Percentiles rank a stretch among this genome's conserved stretches.
phyloP scores from a whole-genome alignment of 2,329 filamentous ascomycete genomes.

The Septoria linicola region DNA sequence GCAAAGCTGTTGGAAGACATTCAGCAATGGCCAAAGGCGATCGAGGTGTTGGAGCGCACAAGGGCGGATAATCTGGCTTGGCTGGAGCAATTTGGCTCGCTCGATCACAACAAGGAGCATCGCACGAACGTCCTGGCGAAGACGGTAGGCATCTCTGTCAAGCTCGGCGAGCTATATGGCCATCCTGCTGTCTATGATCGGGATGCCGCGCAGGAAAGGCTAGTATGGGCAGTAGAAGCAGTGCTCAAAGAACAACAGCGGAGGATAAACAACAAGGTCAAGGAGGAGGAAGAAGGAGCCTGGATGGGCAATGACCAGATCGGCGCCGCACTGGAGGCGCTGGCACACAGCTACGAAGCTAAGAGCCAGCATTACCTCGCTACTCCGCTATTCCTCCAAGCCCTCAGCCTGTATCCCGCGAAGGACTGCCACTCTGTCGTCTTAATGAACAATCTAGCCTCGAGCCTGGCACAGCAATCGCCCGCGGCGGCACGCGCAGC shows the following conservation, averaged over 20 bases:
- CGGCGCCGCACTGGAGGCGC: conserved; percentile 73
- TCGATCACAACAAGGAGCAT: conserved; percentile 51
- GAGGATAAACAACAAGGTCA: conserved; percentile 54
- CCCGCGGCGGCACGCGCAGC: conserved; percentile 38
- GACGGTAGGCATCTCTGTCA: conserved; percentile 72
- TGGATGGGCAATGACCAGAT: conserved; percentile 72
- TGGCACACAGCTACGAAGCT: conserved; percentile 74
- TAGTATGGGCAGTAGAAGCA: conserved; percentile 80
- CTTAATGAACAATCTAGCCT: conserved; percentile 82
- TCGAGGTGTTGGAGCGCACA: conserved; percentile 76
- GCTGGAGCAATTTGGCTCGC: conserved; percentile 47
- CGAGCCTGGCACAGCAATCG: conserved; percentile 67
- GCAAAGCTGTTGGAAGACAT: conserved; percentile 77
- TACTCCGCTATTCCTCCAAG: conserved; percentile 82
- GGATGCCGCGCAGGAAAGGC: conserved; percentile 69
- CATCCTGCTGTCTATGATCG: conserved; percentile 71
- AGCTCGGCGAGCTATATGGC: conserved; percentile 80
- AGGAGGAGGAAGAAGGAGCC: conserved; percentile 62
- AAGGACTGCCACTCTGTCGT: conserved; percentile 74
- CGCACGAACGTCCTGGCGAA: conserved; percentile 67
- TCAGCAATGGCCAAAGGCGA: conserved; percentile 66
- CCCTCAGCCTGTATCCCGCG: conserved; percentile 65
- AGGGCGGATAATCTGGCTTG: conserved; percentile 63
- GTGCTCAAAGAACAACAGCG: conserved; percentile 71
- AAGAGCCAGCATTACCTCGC: conserved; percentile 76